Evolutionary conservation across 192 early-diverging fungal species (phyloP), one percentile per base, ranked within the genome.

Genomic region (Lobosporangium transversale): DNA sequence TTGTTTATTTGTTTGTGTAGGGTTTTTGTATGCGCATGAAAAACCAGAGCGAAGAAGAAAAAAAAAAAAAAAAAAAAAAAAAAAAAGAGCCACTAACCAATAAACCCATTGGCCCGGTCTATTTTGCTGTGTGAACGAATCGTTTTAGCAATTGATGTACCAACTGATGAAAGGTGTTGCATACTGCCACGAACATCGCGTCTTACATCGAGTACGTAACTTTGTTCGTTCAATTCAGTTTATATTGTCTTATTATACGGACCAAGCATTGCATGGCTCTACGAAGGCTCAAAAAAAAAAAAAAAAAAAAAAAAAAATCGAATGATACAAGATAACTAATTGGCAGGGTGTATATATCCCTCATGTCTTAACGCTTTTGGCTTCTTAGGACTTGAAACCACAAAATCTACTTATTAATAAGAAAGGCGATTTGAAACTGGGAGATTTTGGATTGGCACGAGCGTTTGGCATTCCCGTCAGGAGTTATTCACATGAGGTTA

Each of bases 391-490:
- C 68, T 78, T 93, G 66, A 94, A 98, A 89, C 91, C 93, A 45
- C 92, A 95, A 78, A 95, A 95, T 60, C 75, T 99, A 64, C 83
- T 99, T 26, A 99, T 99, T 74, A 96, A 94, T 48, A 76, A 76
- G 84, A 96, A 98, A 18, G 91, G 92, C 42, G 91, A 93, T 55
- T 79, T 95, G 60, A 95, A 95, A 70, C 78, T 95, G 57, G 93
- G 84, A 42, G 98, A 99, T 81, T 99, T 99, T 84, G 98, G 97
- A 33, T 85, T 98, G 36, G 98, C 97, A 7, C 82, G 97, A 20
- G 98, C 97, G n/a, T 97, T 97, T 84, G 98, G 97, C 37, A 97
- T 98, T 62, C 97, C 97, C 12, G 92, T 93, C 31, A 87, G 93
- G 70, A 91, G 87, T 56, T 94, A 94, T 74, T 93, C 93, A 50